These are phyloP conservation scores for Lineolata rhizophorae DNA, from an alignment of 495 filamentous ascomycete genomes.

Conservation along the genomic window DNA sequence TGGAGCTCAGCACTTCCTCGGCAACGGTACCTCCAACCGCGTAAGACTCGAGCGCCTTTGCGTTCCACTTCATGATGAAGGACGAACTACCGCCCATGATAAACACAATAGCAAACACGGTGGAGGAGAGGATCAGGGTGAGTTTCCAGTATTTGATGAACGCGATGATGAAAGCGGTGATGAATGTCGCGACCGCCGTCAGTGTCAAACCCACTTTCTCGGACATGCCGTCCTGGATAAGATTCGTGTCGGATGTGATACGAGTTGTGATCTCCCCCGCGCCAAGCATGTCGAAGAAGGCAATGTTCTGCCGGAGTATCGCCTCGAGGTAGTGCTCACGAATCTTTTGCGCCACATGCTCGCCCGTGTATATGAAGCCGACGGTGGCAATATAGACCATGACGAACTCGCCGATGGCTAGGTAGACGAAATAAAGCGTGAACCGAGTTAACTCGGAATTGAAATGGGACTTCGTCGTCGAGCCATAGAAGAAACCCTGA, in stretches of 20 bases:
- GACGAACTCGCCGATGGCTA: slow-evolving; percentile 69
- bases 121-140: slow-evolving; percentile 61
- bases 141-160: slow-evolving; percentile 74
- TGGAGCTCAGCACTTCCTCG: slow-evolving; percentile 86
- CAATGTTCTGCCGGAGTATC: slow-evolving; percentile 78
- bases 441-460: slow-evolving; percentile 33
- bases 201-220: slow-evolving; percentile 67
- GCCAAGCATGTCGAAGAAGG: slow-evolving; percentile 77
- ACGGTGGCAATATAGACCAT: slow-evolving; percentile 64
- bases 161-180: slow-evolving; percentile 74
- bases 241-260: slow-evolving; percentile 76
- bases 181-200: slow-evolving; percentile 51
- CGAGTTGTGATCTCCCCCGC: slow-evolving; percentile 84
- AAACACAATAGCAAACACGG: slow-evolving; percentile 47
- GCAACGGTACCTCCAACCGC: slow-evolving; percentile 72
- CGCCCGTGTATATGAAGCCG: slow-evolving; percentile 84
- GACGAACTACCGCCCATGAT: slow-evolving; percentile 49
- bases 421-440: slow-evolving; percentile 77
- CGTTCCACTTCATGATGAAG: slow-evolving; percentile 63
- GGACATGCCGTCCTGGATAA: slow-evolving; percentile 73
- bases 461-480: slow-evolving; percentile 30
- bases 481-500: slow-evolving; percentile 32
- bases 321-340: slow-evolving; percentile 64
- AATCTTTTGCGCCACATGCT: slow-evolving; percentile 70
- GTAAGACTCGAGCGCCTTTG: slow-evolving; percentile 52